Evolutionary conservation across 768 basidiomycete species (phyloP).

Genomic region (Leccinum fibrillosum): DNA sequence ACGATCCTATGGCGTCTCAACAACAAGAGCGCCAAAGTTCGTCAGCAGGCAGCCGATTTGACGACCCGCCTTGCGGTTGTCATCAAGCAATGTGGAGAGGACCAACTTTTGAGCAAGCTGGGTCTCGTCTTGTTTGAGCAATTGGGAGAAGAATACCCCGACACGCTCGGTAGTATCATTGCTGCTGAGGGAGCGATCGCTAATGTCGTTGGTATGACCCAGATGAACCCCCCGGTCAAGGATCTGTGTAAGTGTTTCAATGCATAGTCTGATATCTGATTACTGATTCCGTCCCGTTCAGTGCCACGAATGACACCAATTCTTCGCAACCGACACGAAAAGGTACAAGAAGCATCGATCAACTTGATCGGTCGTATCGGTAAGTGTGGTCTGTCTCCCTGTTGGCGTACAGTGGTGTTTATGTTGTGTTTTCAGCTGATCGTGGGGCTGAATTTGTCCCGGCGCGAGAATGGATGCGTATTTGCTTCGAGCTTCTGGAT

Average conservation of each 20-base stretch:
- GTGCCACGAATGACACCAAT: conserved; percentile 99
- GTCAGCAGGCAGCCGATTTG: conserved; percentile 98
- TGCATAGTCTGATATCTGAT: neutral
- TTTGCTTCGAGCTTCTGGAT: conserved; percentile 97
- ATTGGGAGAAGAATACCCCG: conserved; percentile 98
- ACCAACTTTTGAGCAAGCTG: conserved; percentile 91
- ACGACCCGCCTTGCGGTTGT: conserved; percentile 94
- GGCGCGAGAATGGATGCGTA: conserved; percentile 99
- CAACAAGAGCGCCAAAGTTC: conserved; percentile 99
- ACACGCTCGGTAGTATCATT: conserved; percentile 98
- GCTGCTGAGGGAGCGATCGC: conserved; percentile 98
- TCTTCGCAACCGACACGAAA: conserved; percentile 96
- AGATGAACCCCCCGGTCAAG: conserved; percentile 99
- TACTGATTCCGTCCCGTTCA: conserved; percentile 31
- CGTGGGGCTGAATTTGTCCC: conserved; percentile 99
- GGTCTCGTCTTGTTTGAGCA: conserved; percentile 98
- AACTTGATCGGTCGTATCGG: conserved; percentile 98
- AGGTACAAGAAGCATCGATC: conserved; percentile 99
- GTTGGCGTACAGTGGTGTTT: neutral
- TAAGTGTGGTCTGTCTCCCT: conserved; percentile 17
- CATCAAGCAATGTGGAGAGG: conserved; percentile 98
- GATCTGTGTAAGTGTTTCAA: conserved; percentile 77
- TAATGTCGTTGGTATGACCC: conserved; percentile 99
- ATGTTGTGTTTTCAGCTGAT: conserved; percentile 57
- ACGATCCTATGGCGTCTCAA: conserved; percentile 99